Evolutionary conservation across 176 grass and related monocot species (phyloP).

Genomic region (Eleusine coracana): DNA sequence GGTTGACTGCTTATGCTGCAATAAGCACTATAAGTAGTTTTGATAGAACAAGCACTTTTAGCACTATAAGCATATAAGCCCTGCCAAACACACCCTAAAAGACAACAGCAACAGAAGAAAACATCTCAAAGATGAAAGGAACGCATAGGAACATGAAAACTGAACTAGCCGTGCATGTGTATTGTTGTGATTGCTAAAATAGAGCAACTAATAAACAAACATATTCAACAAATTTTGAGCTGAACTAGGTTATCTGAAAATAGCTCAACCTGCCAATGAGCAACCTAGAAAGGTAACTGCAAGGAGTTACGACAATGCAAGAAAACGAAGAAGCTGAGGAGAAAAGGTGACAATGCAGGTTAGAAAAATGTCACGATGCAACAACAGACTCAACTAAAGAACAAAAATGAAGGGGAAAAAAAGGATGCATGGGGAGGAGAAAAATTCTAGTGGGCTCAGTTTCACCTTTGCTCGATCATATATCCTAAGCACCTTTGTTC

Average conservation of each 20-base stretch:
- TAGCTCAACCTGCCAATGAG: background rate
- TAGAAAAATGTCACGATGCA: too few relatives aligned
- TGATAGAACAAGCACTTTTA: too few relatives aligned
- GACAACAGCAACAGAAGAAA: background rate
- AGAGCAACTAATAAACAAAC: background rate
- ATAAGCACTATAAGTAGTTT: too few relatives aligned
- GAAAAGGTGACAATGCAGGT: too few relatives aligned
- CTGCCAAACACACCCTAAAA: background rate
- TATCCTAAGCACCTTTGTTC: background rate
- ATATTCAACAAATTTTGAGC: background rate
- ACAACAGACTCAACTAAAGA: too few relatives aligned
- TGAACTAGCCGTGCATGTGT: background rate
- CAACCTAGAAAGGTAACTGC: background rate
- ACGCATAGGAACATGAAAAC: background rate
- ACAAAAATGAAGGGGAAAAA: too few relatives aligned
- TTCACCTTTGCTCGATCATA: slow-evolving; percentile 49
- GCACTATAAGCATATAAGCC: too few relatives aligned
- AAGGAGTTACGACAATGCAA: too few relatives aligned
- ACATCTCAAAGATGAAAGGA: background rate
- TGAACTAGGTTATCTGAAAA: background rate
- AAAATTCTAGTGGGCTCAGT: slow-evolving; percentile 27
- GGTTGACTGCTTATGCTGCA: too few relatives aligned
- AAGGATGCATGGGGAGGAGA: too few relatives aligned
- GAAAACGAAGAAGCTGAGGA: too few relatives aligned
- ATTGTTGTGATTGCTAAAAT: background rate